These are phyloP conservation scores for Aspergillus eucalypticola DNA, from an alignment of 2,329 filamentous ascomycete genomes.

Conservation along the genomic window DNA sequence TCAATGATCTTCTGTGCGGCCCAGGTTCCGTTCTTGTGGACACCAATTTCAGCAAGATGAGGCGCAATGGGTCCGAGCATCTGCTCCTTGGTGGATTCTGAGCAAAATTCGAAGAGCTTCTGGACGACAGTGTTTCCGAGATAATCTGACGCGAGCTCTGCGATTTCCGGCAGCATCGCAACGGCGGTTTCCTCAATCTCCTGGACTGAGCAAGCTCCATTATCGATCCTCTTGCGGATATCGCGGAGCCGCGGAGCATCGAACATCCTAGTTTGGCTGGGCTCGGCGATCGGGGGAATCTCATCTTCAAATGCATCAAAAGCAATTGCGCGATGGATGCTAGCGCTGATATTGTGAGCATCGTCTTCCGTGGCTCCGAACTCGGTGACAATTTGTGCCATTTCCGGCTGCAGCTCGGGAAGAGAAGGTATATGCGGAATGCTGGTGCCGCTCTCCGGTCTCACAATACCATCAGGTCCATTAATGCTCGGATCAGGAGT, in stretches of 20 bases:
- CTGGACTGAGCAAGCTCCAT: constrained; percentile 77
- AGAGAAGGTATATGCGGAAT: constrained; percentile 67
- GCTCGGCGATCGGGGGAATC: constrained; percentile 85
- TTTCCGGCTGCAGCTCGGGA: constrained; percentile 76
- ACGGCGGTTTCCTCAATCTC: constrained; percentile 92
- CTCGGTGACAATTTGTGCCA: constrained; percentile 80
- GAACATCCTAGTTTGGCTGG: constrained; percentile 82
- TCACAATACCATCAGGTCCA: constrained; percentile 31
- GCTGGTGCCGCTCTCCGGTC: constrained; percentile 34
- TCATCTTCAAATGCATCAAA: constrained; percentile 74
- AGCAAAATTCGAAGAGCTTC: constrained; percentile 96
- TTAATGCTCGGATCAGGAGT: constrained; percentile 77
- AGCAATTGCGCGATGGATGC: constrained; percentile 73
- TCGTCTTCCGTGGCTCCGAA: constrained; percentile 86
- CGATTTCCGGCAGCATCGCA: constrained; percentile 95
- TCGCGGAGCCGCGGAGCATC: constrained; percentile 94
- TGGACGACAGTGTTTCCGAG: constrained; percentile 99
- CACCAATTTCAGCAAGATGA: constrained; percentile 91
- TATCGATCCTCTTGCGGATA: constrained; percentile 96
- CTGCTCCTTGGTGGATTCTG: constrained; percentile 81
- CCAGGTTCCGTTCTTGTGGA: constrained; percentile 99
- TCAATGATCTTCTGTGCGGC: constrained; percentile 99
- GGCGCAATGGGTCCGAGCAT: constrained; percentile 89
- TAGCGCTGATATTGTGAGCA: constrained; percentile 67
- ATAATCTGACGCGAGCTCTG: constrained; percentile 92